Evolutionary conservation across 2,329 filamentous ascomycete genomes (phyloP).

Genomic region (Fusarium ambrosium): DNA sequence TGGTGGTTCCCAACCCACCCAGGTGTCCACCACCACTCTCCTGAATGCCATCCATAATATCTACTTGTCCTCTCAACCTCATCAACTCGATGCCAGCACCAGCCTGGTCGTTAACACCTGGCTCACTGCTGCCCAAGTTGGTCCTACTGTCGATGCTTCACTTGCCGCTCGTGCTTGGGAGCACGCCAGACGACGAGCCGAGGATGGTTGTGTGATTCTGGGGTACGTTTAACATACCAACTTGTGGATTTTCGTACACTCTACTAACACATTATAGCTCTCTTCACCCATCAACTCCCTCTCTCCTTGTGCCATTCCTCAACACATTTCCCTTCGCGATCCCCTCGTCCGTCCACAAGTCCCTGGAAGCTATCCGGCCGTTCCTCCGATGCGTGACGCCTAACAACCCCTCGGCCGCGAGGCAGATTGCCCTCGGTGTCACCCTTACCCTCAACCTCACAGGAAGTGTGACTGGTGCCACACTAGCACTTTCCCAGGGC

Average conservation of each 20-base stretch:
- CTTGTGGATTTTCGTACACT: neutral
- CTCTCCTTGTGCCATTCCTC: conserved; percentile 84
- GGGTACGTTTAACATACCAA: conserved; percentile 70
- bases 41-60: conserved; percentile 93
- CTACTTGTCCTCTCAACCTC: conserved; percentile 86
- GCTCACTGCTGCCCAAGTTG: conserved; percentile 82
- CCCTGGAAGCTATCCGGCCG: conserved; percentile 84
- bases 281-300: conserved; percentile 89
- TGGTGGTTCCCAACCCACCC: conserved; percentile 74
- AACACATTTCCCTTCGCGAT: conserved; percentile 83
- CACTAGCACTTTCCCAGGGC: conserved; percentile 84
- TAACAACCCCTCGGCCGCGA: conserved; percentile 85
- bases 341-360: conserved; percentile 80
- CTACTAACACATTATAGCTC: conserved; percentile 69
- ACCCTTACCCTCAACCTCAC: conserved; percentile 85
- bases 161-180: conserved; percentile 92
- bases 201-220: conserved; percentile 93
- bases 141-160: conserved; percentile 81
- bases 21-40: conserved; percentile 92
- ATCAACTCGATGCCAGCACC: conserved; percentile 88
- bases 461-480: conserved; percentile 82
- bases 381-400: conserved; percentile 91
- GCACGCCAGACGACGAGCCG: conserved; percentile 91
- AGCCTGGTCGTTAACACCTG: conserved; percentile 96
- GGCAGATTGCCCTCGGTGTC: conserved; percentile 84